Evolutionary conservation across 805 yeast genomes (phyloP).

Genomic region (Sugiyamaella mastotermitis): DNA sequence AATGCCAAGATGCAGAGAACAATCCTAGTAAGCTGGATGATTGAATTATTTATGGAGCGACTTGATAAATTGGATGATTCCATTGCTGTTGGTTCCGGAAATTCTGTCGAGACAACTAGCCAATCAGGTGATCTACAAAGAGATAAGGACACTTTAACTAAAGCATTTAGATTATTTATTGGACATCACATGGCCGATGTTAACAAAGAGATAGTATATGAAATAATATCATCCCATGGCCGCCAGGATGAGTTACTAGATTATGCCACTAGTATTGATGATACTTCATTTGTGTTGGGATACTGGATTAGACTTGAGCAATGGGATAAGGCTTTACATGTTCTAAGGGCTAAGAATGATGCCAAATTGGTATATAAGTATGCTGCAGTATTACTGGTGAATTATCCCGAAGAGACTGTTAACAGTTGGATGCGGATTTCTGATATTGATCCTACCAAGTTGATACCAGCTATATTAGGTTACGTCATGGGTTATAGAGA

Average conservation of each 20-base stretch:
- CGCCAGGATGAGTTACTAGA: conserved; percentile 55
- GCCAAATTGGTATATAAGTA: conserved; percentile 53
- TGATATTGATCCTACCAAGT: conserved; percentile 50
- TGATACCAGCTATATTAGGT: conserved; percentile 70
- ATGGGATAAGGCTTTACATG: conserved; percentile 68
- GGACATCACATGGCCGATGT: conserved; percentile 40
- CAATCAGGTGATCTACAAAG: neutral
- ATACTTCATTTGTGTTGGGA: conserved; percentile 60
- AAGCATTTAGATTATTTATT: conserved; percentile 46
- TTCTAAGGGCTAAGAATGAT: conserved; percentile 40
- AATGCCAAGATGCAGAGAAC: conserved; percentile 38
- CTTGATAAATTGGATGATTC: conserved; percentile 39
- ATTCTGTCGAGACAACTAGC: neutral
- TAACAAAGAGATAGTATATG: conserved; percentile 67
- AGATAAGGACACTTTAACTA: conserved; percentile 1
- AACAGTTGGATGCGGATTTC: conserved; percentile 67
- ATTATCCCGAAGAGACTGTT: conserved; percentile 63
- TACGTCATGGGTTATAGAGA: conserved; percentile 42
- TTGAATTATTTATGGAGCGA: conserved; percentile 49
- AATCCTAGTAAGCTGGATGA: conserved; percentile 60
- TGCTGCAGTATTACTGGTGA: conserved; percentile 61
- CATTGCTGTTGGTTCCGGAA: conserved; percentile 18
- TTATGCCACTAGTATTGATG: conserved; percentile 63
- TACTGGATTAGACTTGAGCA: conserved; percentile 63
- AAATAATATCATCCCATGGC: conserved; percentile 63